Conservation (phyloP, 768 basidiomycete genomes). For the Rhodotorula diobovata region DNA sequence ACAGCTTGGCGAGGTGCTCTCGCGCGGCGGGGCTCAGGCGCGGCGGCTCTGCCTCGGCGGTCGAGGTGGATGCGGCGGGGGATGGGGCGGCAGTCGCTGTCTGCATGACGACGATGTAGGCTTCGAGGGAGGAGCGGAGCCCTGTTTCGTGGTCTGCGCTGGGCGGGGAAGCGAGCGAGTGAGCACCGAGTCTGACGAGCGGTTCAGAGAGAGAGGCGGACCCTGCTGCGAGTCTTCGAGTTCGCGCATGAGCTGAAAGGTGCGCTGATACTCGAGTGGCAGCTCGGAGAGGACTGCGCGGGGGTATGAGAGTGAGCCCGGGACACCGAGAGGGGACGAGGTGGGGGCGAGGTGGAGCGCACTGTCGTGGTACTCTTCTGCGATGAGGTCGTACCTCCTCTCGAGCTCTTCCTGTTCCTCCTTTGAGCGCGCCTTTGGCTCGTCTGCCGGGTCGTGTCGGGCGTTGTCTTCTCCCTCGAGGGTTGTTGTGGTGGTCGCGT, state of each 20-base stretch:
- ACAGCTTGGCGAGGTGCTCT: neutral
- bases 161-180: neutral
- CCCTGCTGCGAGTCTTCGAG: conserved; percentile 64
- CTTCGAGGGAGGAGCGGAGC: neutral
- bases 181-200: no score
- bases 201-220: conserved; percentile 44
- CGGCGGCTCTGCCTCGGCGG: neutral
- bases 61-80: neutral
- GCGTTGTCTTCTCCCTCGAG: neutral
- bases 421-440: conserved; percentile 46
- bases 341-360: conserved; percentile 27
- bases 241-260: conserved; percentile 65
- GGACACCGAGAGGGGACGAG: neutral
- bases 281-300: conserved; percentile 69
- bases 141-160: neutral
- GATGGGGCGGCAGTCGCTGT: neutral
- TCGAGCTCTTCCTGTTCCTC: conserved; percentile 69
- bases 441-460: conserved; percentile 27
- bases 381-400: conserved; percentile 57
- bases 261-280: conserved; percentile 67
- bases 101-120: conserved; percentile 4
- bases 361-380: conserved; percentile 66
- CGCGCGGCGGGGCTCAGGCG: neutral
- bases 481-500: neutral
- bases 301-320: neutral